Evolutionary conservation across 2,329 filamentous ascomycete genomes (phyloP).

Genomic region (Fusarium fracticaudum): DNA sequence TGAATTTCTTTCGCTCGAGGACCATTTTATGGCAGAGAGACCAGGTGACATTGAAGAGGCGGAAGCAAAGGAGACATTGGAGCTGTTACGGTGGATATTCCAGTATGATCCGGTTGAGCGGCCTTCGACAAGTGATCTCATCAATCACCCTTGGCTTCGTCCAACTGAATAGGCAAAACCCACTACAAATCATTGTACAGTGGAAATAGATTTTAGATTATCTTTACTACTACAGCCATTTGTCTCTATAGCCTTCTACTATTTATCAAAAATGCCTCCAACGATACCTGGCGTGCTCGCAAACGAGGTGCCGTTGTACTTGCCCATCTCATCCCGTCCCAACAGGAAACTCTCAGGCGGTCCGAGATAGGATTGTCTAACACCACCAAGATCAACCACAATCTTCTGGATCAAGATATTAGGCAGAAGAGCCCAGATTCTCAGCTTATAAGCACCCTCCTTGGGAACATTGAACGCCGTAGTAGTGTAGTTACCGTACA

Average conservation of each 20-base stretch:
- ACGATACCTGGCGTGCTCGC: neutral
- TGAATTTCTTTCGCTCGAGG: neutral
- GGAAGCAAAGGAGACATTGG: neutral
- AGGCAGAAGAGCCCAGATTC: conserved; percentile 62
- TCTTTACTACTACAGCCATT: accelerated
- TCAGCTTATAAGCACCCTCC: conserved; percentile 59
- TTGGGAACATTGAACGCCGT: conserved; percentile 53
- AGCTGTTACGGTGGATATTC: neutral
- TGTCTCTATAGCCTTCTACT: accelerated
- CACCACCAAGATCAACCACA: conserved; percentile 64
- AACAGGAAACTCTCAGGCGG: conserved; percentile 64
- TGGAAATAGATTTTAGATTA: accelerated
- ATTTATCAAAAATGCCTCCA: neutral
- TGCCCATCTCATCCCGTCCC: conserved; percentile 7
- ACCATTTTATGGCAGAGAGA: neutral
- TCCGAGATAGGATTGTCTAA: conserved; percentile 63
- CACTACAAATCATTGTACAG: accelerated
- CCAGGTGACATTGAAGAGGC: neutral
- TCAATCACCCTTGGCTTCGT: neutral
- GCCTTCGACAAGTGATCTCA: neutral
- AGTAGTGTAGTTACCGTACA: conserved; percentile 55
- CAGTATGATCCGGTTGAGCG: neutral
- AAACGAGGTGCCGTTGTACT: conserved; percentile 29
- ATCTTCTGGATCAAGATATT: conserved; percentile 66
- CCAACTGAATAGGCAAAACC: accelerated